phyloP scores from a whole-genome alignment of 208 protist genomes.

The Naegleria gruberi region DNA sequence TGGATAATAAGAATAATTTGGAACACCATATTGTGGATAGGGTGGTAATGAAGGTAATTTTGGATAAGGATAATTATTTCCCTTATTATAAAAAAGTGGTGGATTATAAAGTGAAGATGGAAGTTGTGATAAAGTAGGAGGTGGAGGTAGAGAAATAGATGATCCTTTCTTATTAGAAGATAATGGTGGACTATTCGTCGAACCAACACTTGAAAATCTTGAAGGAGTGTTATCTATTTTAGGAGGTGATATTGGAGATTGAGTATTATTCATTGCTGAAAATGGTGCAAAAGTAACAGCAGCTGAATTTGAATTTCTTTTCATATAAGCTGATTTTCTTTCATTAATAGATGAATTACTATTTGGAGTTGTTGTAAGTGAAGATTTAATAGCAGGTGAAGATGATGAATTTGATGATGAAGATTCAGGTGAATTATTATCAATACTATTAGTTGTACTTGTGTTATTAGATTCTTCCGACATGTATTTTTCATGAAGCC shows the following conservation, averaged over 20 bases:
- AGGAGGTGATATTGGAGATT: neutral
- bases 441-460: no score
- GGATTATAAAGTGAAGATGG: neutral
- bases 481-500: constrained; percentile 1
- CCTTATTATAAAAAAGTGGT: neutral
- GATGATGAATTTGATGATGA: neutral
- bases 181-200: neutral
- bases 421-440: neutral
- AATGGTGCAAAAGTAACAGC: neutral
- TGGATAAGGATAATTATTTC: no score
- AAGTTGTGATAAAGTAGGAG: neutral
- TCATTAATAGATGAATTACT: neutral
- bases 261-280: neutral
- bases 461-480: no score
- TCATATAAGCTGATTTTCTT: neutral
- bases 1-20: no score
- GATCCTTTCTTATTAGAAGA: neutral
- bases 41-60: no score
- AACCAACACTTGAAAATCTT: neutral
- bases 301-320: neutral
- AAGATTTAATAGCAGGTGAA: neutral
- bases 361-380: neutral
- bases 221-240: neutral
- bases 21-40: no score
- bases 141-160: neutral